Conservation (phyloP, 345 rosid species). For the Eucalyptus lansdowneana region DNA sequence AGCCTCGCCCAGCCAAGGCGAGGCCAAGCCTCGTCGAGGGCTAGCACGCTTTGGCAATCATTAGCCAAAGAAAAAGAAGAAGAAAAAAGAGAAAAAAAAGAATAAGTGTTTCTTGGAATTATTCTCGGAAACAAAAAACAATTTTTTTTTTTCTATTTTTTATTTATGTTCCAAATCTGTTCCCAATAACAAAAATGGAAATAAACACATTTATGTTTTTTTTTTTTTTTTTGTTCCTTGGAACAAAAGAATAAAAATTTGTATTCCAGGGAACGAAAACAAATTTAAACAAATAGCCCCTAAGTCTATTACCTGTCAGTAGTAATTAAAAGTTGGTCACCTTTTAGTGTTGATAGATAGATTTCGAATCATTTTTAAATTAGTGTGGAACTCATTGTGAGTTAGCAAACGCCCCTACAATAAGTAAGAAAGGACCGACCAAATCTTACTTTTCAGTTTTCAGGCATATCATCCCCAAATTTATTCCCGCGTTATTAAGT, state of each 20-base stretch:
- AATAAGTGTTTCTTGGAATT: too few species aligned
- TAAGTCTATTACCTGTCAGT: neutral
- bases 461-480: too few species aligned
- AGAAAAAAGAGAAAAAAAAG: rapidly evolving
- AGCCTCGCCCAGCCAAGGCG: too few species aligned
- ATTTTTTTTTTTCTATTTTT: too few species aligned
- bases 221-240: rapidly evolving
- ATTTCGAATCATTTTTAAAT: neutral
- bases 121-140: rapidly evolving
- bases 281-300: too few species aligned
- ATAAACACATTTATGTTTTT: rapidly evolving
- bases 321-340: neutral
- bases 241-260: too few species aligned
- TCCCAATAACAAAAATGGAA: rapidly evolving
- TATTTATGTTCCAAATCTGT: rapidly evolving
- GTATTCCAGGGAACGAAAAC: rapidly evolving
- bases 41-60: too few species aligned
- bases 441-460: neutral
- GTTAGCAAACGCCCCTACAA: neutral
- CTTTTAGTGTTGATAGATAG: neutral
- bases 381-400: neutral
- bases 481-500: neutral
- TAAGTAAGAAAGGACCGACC: neutral
- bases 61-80: too few species aligned
- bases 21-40: too few species aligned